phyloP scores from a whole-genome alignment of 352 stramenopile genomes.

The Phytophthora litchii region DNA sequence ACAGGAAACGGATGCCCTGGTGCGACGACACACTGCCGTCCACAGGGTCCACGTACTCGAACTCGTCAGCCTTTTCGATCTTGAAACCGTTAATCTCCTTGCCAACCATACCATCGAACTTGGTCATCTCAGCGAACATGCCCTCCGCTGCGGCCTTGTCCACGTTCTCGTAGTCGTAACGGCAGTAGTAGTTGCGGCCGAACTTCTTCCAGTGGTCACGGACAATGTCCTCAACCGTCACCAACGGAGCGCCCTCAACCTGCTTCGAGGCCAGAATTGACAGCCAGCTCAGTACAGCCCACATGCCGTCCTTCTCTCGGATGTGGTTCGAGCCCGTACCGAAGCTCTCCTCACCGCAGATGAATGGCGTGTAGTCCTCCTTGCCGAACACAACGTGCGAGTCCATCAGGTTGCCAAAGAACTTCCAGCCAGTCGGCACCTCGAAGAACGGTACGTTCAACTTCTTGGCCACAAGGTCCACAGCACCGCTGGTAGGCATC shows the following conservation, averaged over 20 bases:
- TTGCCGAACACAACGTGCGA: conserved; percentile 95
- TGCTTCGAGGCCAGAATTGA: conserved; percentile 96
- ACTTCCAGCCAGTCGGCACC: conserved; percentile 99
- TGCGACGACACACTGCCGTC: conserved; percentile 96
- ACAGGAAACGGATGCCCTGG: conserved; percentile 97
- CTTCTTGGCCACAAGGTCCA: conserved; percentile 97
- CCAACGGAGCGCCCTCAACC: conserved; percentile 86
- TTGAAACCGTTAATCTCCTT: conserved; percentile 82
- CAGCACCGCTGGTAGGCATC: conserved; percentile 97
- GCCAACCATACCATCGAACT: conserved; percentile 71
- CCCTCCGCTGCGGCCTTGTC: conserved; percentile 85
- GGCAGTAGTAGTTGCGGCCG: conserved; percentile 98
- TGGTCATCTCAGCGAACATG: conserved; percentile 79
- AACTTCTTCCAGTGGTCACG: conserved; percentile 96
- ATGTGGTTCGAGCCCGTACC: conserved; percentile 99
- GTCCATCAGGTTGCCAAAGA: conserved; percentile 99
- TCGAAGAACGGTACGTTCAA: conserved; percentile 96
- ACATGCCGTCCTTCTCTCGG: conserved; percentile 99
- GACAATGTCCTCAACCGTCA: conserved; percentile 97
- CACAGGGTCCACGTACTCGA: conserved; percentile 98
- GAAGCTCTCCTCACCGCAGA: conserved; percentile 99
- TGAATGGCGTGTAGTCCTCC: conserved; percentile 98
- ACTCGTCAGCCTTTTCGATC: conserved; percentile 94
- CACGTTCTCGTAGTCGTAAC: conserved; percentile 99
- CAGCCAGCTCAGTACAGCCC: conserved; percentile 98